phyloP scores from a whole-genome alignment of 306 rosid species.

The Begonia fuchsioides region DNA sequence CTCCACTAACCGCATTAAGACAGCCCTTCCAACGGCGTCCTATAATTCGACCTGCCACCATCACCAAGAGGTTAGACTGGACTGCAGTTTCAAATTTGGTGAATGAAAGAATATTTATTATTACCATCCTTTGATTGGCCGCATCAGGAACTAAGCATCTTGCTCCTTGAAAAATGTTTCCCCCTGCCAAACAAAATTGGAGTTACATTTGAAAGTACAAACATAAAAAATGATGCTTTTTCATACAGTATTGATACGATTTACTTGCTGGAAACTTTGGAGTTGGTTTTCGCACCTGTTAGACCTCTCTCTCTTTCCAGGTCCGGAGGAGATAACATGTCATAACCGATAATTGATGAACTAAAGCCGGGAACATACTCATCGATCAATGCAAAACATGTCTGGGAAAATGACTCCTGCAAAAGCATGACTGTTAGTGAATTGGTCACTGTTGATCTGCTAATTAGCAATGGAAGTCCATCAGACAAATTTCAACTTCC shows the following conservation, averaged over 20 bases:
- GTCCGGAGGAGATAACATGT: conserved; percentile 94
- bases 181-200: conserved; percentile 28
- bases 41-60: conserved; percentile 52
- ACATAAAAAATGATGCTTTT: no score
- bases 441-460: no score
- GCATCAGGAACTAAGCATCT: conserved; percentile 77
- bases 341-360: conserved; percentile 60
- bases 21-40: conserved; percentile 58
- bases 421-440: not conserved
- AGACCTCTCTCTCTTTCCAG: conserved; percentile 88
- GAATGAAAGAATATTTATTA: not conserved
- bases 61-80: not conserved
- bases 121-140: conserved; percentile 87
- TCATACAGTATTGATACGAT: no score
- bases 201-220: no score
- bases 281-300: conserved; percentile 40
- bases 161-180: conserved; percentile 84
- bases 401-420: conserved; percentile 69
- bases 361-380: conserved; percentile 86
- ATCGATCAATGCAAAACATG: conserved; percentile 62
- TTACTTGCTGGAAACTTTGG: no score
- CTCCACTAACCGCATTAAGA: conserved; percentile 79
- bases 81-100: no score
- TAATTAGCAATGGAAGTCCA: conserved; percentile 3
- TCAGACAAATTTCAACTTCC: not conserved